A percentile compares a stretch with the other conserved stretches of the same genome.
These are phyloP conservation scores for Madurella fahalii DNA, from an alignment of 2,329 filamentous ascomycete species.

Conservation along the genomic window DNA sequence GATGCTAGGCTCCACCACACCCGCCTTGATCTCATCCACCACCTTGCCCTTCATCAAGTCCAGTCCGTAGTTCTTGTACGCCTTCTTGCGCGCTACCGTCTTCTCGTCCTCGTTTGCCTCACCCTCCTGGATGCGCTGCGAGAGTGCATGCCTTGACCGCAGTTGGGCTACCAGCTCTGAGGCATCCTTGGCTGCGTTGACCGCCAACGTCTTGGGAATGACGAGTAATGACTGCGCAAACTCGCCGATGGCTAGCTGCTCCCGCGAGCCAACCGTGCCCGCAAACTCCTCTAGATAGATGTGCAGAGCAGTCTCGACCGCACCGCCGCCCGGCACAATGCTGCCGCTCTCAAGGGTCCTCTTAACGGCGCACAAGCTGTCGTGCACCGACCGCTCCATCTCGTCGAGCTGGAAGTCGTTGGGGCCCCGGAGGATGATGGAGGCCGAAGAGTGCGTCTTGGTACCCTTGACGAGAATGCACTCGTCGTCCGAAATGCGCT, in stretches of 20 bases:
- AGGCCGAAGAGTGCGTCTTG: slow-evolving; percentile 89
- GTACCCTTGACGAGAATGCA: slow-evolving; percentile 96
- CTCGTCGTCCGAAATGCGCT: slow-evolving; percentile 97
- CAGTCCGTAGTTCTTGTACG: slow-evolving; percentile 97
- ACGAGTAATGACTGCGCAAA: slow-evolving; percentile 92
- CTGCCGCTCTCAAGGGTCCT: slow-evolving; percentile 93
- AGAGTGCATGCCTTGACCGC: slow-evolving; percentile 87
- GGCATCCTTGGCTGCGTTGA: slow-evolving; percentile 95
- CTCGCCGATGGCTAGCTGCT: slow-evolving; percentile 96
- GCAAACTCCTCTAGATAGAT: slow-evolving; percentile 99
- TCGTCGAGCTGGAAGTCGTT: slow-evolving; percentile 97
- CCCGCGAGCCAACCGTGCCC: slow-evolving; percentile 90
- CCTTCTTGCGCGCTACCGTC: slow-evolving; percentile 86
- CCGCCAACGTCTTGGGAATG: slow-evolving; percentile 92
- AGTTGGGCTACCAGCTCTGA: slow-evolving; percentile 94
- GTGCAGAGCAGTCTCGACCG: slow-evolving; percentile 96
- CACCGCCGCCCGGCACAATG: slow-evolving; percentile 93
- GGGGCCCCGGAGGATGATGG: slow-evolving; percentile 89
- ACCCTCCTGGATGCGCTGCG: slow-evolving; percentile 85
- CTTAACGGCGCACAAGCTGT: slow-evolving; percentile 95
- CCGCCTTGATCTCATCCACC: slow-evolving; percentile 87
- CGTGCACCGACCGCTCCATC: slow-evolving; percentile 98
- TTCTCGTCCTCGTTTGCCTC: slow-evolving; percentile 83
- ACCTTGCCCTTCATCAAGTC: slow-evolving; percentile 87
- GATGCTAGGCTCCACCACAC: slow-evolving; percentile 93